Evolutionary conservation across 2,329 filamentous ascomycete species (phyloP).

Genomic region (Talaromyces sp.): DNA sequence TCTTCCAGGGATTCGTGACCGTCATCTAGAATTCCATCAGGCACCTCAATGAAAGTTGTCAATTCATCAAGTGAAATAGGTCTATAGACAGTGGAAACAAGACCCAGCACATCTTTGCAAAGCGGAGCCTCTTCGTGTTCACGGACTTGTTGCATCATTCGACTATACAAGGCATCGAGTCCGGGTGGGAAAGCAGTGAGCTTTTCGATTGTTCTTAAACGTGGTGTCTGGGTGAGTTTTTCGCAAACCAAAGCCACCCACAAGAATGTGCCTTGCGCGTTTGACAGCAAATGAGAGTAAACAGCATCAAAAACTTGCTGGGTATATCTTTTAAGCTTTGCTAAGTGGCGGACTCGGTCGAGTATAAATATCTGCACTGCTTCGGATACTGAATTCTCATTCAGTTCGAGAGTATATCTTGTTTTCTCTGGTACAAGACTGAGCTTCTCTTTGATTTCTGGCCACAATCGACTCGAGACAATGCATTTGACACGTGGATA

Average conservation of each 20-base stretch:
- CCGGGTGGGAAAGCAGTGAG: conserved; percentile 2
- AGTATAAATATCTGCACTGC: conserved; percentile 3
- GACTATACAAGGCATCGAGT: conserved; percentile 7
- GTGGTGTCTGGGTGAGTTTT: not conserved
- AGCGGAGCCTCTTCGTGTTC: conserved; percentile 3
- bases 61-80: conserved; percentile 3
- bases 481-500: conserved; percentile 44
- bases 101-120: conserved; percentile 1
- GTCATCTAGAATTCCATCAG: not conserved
- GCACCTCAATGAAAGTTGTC: conserved; percentile 12
- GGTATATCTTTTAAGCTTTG: conserved; percentile 2
- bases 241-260: conserved; percentile 12
- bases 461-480: conserved; percentile 30
- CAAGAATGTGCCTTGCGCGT: conserved; percentile 31
- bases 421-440: not conserved
- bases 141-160: conserved; percentile 7
- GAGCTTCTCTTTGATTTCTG: conserved; percentile 1
- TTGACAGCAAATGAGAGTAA: not conserved
- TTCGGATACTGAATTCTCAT: not conserved
- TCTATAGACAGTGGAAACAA: not conserved
- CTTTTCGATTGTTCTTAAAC: not conserved
- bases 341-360: not conserved
- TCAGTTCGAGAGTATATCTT: not conserved
- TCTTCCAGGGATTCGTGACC: conserved; percentile 8
- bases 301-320: not conserved